Evolutionary conservation across 306 rosid species (phyloP).

Genomic region (Cotoneaster glaucophyllus): DNA sequence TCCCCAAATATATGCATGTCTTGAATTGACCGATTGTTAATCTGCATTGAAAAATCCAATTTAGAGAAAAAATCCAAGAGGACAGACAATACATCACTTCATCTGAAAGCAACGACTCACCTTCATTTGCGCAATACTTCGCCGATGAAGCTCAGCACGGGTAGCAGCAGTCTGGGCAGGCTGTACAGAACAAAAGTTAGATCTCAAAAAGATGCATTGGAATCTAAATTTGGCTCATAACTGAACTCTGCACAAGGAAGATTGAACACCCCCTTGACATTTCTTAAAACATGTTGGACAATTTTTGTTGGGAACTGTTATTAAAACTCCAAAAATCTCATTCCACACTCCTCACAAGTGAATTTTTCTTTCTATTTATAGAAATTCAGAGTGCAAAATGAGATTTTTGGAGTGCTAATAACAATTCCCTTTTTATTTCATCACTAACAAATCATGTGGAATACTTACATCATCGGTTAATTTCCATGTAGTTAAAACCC

Average conservation of each 20-base stretch:
- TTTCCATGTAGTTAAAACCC: slow-evolving; percentile 56
- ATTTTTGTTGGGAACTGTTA: neutral
- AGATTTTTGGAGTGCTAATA: no score
- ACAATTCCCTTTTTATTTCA: neutral
- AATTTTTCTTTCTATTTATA: no score
- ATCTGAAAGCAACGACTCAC: slow-evolving; percentile 35
- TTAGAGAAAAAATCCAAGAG: neutral
- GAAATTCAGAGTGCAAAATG: no score
- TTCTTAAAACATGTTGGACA: neutral
- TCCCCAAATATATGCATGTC: slow-evolving; percentile 87
- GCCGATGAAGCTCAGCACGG: slow-evolving; percentile 82
- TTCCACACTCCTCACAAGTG: no score
- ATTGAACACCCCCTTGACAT: neutral
- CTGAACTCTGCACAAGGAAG: neutral
- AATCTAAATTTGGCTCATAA: neutral
- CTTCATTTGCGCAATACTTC: slow-evolving; percentile 83
- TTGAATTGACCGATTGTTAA: slow-evolving; percentile 78
- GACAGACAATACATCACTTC: slow-evolving; percentile 7
- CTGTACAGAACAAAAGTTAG: slow-evolving; percentile 35
- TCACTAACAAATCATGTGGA: neutral
- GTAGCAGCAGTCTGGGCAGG: slow-evolving; percentile 67
- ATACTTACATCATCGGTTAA: slow-evolving; percentile 71
- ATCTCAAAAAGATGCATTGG: slow-evolving; percentile 1
- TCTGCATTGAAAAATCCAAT: slow-evolving; percentile 39
- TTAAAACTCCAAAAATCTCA: no score